Evolutionary conservation across 495 filamentous ascomycete species (phyloP).

Genomic region (Lophium mytilinum): DNA sequence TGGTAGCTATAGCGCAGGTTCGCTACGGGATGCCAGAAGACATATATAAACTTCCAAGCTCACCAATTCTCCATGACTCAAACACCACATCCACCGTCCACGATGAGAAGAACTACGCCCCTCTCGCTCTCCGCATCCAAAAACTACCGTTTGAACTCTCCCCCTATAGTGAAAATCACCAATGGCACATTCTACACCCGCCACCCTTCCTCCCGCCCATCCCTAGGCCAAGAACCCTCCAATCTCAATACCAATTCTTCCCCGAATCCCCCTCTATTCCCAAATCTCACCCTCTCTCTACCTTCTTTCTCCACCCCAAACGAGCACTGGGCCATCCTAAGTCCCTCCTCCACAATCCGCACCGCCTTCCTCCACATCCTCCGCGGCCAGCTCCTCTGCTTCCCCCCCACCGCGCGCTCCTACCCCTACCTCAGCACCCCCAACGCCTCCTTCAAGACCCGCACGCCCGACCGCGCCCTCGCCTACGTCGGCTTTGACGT

Average conservation of each 20-base stretch:
- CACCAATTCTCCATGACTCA: neutral
- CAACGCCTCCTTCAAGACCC: constrained; percentile 40
- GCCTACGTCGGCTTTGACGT: constrained; percentile 74
- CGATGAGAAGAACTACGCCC: constrained; percentile 27
- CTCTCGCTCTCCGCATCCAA: constrained; percentile 14
- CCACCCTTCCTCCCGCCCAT: constrained; percentile 49
- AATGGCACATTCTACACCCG: constrained; percentile 75
- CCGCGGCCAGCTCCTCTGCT: constrained; percentile 60
- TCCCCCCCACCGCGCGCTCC: constrained; percentile 62
- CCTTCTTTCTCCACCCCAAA: constrained; percentile 40
- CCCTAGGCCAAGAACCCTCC: constrained; percentile 17
- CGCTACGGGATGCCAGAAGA: neutral
- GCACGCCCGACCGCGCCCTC: constrained; percentile 56
- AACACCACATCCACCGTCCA: neutral
- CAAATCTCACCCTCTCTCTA: constrained; percentile 55
- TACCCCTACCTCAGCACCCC: constrained; percentile 63
- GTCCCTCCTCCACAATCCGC: constrained; percentile 60
- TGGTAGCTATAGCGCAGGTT: neutral
- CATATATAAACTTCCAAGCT: neutral
- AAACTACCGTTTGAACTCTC: neutral
- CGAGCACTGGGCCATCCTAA: constrained; percentile 69
- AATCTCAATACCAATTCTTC: neutral
- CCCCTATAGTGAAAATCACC: constrained; percentile 61
- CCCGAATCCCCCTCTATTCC: constrained; percentile 58
- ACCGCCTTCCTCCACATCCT: constrained; percentile 72